Evolutionary conservation across 768 basidiomycete genomes (phyloP).

Genomic region (Mycena vulgaris): DNA sequence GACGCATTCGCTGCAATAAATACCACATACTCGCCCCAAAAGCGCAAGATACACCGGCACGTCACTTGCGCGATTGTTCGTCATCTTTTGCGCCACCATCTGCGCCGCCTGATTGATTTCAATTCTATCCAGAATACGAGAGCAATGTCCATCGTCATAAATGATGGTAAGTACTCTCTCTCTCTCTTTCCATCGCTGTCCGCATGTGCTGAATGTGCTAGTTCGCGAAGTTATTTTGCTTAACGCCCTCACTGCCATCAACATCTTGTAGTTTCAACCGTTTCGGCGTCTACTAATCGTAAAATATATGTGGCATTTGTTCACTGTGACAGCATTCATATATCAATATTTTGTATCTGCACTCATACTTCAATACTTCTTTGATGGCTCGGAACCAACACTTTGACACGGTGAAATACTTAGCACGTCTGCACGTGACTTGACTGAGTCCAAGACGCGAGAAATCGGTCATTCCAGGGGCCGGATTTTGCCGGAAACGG

Average conservation of each 20-base stretch:
- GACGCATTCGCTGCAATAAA: constrained; percentile 67
- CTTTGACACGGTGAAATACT: no score
- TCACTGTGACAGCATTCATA: no score
- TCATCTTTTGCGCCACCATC: constrained; percentile 32
- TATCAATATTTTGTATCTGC: no score
- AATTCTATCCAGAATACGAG: constrained; percentile 61
- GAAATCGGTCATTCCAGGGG: no score
- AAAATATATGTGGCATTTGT: neutral
- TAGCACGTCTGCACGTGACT: no score
- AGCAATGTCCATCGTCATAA: constrained; percentile 64
- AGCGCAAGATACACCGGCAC: constrained; percentile 67
- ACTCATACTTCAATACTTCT: no score
- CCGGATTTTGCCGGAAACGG: no score
- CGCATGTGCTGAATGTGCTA: no score
- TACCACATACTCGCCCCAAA: constrained; percentile 62
- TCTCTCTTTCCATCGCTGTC: neutral
- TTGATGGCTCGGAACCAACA: no score
- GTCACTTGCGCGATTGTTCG: constrained; percentile 72
- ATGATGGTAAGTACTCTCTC: constrained; percentile 56
- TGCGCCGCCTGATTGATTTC: constrained; percentile 34
- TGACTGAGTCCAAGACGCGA: no score
- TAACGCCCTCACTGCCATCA: constrained; percentile 51
- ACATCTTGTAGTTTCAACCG: constrained; percentile 47
- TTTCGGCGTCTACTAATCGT: constrained; percentile 1
- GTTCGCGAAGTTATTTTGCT: constrained; percentile 56